Percentiles rank a stretch among this genome's conserved stretches.
Conservation (phyloP, 257 asterid genomes). For the Paraleonurus japonicus region DNA sequence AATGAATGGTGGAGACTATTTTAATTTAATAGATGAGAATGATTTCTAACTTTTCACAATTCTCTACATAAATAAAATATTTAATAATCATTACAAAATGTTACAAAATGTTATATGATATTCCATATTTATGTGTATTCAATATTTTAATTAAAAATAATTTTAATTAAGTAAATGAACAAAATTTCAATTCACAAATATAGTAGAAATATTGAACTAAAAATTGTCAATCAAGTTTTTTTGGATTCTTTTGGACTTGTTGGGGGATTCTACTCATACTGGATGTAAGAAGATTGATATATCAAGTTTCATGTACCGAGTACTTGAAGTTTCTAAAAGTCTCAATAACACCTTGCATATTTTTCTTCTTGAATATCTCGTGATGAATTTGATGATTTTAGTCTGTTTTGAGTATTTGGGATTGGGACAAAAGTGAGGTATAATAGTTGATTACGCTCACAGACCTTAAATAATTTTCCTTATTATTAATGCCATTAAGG, state of each 20-base stretch:
- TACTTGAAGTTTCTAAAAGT: constrained; percentile 2
- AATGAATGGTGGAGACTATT: too few relatives aligned
- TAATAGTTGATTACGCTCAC: not conserved
- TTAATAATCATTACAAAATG: too few relatives aligned
- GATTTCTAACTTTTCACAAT: too few relatives aligned
- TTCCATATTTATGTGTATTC: too few relatives aligned
- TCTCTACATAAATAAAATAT: too few relatives aligned
- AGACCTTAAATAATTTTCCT: not conserved
- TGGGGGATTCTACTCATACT: constrained; percentile 9
- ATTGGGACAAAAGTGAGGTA: not conserved
- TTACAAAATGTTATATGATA: too few relatives aligned
- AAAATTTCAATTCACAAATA: too few relatives aligned
- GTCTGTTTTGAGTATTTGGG: not conserved
- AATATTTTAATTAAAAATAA: too few relatives aligned
- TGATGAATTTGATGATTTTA: not conserved
- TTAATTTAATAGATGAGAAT: too few relatives aligned
- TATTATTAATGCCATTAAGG: not conserved
- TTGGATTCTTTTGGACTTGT: constrained; percentile 21
- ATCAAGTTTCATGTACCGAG: constrained; percentile 4
- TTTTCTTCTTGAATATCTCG: not conserved
- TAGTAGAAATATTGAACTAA: too few relatives aligned
- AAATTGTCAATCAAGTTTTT: too few relatives aligned
- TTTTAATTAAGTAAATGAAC: too few relatives aligned
- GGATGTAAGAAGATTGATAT: constrained; percentile 17
- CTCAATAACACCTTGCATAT: not conserved